phyloP scores from a whole-genome alignment of 2,329 filamentous ascomycete genomes.

The Xylariales sp. region DNA sequence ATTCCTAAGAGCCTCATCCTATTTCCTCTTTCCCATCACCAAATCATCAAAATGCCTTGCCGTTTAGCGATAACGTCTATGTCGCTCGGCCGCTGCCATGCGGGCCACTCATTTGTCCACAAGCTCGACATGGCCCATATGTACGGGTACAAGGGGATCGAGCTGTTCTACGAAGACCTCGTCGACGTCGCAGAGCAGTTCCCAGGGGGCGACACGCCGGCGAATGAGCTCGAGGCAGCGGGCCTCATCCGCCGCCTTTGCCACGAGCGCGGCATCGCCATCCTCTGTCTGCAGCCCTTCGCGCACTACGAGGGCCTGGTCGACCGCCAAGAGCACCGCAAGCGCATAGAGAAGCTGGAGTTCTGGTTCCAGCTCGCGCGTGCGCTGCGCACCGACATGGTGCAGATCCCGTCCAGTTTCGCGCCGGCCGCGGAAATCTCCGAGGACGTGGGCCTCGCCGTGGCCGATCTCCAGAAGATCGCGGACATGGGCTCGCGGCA shows the following conservation, averaged over 20 bases:
- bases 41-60: constrained; percentile 58
- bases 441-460: constrained; percentile 65
- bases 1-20: background rate
- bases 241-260: constrained; percentile 67
- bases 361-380: constrained; percentile 77
- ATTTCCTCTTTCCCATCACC: background rate
- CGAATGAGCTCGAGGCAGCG: constrained; percentile 68
- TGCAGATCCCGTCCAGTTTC: constrained; percentile 80
- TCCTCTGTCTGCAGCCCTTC: constrained; percentile 81
- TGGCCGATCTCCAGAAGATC: constrained; percentile 70
- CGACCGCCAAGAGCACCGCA: constrained; percentile 68
- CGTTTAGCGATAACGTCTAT: constrained; percentile 79
- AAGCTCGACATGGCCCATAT: constrained; percentile 76
- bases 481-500: constrained; percentile 74
- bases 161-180: constrained; percentile 83
- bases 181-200: constrained; percentile 65
- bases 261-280: constrained; percentile 62
- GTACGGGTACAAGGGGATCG: constrained; percentile 75
- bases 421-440: constrained; percentile 61
- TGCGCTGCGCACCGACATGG: constrained; percentile 74
- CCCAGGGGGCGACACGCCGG: constrained; percentile 54
- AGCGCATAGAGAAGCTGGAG: constrained; percentile 70
- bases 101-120: constrained; percentile 72
- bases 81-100: constrained; percentile 76
- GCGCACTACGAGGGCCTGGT: constrained; percentile 80